Base-by-base conservation (phyloP, 257 asterid genomes). In the Scutellaria baicalensis region DNA sequence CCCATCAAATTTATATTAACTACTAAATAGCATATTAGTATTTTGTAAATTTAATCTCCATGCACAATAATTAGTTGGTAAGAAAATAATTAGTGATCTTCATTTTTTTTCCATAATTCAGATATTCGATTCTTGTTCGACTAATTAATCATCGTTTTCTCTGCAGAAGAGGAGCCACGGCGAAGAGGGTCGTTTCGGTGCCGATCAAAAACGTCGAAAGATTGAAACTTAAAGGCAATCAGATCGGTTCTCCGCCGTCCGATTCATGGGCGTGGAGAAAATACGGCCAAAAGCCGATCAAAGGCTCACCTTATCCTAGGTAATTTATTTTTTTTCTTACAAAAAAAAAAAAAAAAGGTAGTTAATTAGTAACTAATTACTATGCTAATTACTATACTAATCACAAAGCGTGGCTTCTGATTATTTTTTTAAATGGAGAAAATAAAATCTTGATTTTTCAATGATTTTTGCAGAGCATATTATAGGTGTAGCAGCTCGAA, bases 221-320 rank as follows among this genome's bases (percentile, higher is more conserved):
- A 9, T 68, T 87, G 9, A 74, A 90, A 44, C 59, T 81, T 77
- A 93, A 89, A 79, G 89, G 89, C 8, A 97, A 91, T 71, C 90
- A 78, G 74, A 85, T 86, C 77, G 86, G 87, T 12, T 70, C 95
- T 76, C 99, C 99, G 8, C 99, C 97, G 67, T 87, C 89, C 6
- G 99, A 93, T 88, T 87, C 96, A 38, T 93, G 99, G 96, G 91
- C 97, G 38, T 93, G 99, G 99, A 82, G 99, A 49, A 93, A 93
- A 78, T 90, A 92, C 75, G 97, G 97, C 55, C 97, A 91, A 64
- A 91, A 91, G 73, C 97, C 97, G 59, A 90, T 92, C 74, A 90
- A 93, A 79, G 98, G 97, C 27, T 93, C 98, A 50, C 98, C 98
- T 0, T 89, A 88, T 78, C 99, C 99, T 0, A 86, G 99, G 99